Conservation (phyloP, 371 early-diverging fungal species). For the Zopfochytrium polystomum region DNA sequence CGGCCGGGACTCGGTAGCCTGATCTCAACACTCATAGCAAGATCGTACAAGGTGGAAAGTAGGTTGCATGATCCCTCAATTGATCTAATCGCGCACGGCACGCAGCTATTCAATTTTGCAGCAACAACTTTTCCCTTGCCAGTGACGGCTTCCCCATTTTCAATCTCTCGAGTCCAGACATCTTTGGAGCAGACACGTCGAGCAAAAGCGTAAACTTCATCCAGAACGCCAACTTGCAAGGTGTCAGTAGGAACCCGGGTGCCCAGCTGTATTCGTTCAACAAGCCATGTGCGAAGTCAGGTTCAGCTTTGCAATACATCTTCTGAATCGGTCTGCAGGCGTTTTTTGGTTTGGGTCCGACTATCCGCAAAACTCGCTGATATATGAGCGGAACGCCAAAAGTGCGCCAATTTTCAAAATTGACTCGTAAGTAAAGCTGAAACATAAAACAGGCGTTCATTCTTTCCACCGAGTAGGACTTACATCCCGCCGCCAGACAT, state of each 20-base stretch:
- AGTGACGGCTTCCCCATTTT: conserved; percentile 16
- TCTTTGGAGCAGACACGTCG: conserved; percentile 24
- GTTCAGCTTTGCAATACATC: not conserved
- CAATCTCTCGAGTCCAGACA: conserved; percentile 8
- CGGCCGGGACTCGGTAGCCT: conserved; percentile 32
- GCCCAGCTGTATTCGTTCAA: not conserved
- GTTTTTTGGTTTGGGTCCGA: conserved; percentile 42
- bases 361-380: conserved; percentile 22
- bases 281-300: not conserved
- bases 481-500: conserved; percentile 27
- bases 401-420: conserved; percentile 3
- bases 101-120: conserved; percentile 18
- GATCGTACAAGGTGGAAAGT: conserved; percentile 15
- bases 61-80: conserved; percentile 26
- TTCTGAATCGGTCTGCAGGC: not conserved
- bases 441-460: too few relatives aligned
- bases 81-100: not conserved
- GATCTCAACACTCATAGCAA: conserved; percentile 27
- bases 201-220: conserved; percentile 21
- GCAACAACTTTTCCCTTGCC: conserved; percentile 5
- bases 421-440: too few relatives aligned
- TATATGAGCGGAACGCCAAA: conserved; percentile 25
- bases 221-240: conserved; percentile 1
- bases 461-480: too few relatives aligned
- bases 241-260: not conserved